Percentiles rank a stretch among this genome's conserved stretches.
phyloP scores from a whole-genome alignment of 2,329 filamentous ascomycete species.

The Hypoxylon sp. region DNA sequence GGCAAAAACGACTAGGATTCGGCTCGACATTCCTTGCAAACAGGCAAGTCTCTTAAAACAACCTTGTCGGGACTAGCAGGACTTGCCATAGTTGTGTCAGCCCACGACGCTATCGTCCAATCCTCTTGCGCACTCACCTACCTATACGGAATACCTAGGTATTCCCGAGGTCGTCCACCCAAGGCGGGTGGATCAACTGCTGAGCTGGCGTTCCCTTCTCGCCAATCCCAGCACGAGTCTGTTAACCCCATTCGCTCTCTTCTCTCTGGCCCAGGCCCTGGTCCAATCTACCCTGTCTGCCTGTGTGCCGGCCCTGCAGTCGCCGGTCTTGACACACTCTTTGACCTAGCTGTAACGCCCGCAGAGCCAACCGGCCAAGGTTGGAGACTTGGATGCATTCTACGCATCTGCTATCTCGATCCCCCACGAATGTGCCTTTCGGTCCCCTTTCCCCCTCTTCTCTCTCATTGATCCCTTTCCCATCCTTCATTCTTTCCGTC shows the following conservation, averaged over 20 bases:
- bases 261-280: conserved; percentile 31
- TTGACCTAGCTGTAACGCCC: conserved; percentile 22
- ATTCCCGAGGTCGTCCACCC: conserved; percentile 37
- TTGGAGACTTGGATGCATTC: conserved; percentile 13
- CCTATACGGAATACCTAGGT: too few species aligned
- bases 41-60: conserved; percentile 11
- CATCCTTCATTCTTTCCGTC: conserved; percentile 11
- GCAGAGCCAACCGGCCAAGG: conserved; percentile 28
- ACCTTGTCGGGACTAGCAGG: conserved; percentile 29
- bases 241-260: conserved; percentile 41
- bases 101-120: conserved; percentile 48
- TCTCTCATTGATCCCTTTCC: conserved; percentile 18
- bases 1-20: conserved; percentile 32
- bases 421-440: conserved; percentile 41
- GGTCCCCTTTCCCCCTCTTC: conserved; percentile 22
- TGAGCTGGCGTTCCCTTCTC: conserved; percentile 48
- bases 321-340: conserved; percentile 16
- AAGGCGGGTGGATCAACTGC: conserved; percentile 46
- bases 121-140: conserved; percentile 41
- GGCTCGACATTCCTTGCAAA: conserved; percentile 39
- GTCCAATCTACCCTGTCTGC: conserved; percentile 31
- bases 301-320: conserved; percentile 33
- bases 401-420: conserved; percentile 39
- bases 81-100: conserved; percentile 48
- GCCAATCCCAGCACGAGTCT: conserved; percentile 36